These are phyloP conservation scores for Citrus australasica DNA, from an alignment of 345 rosid genomes.

Conservation along the genomic window DNA sequence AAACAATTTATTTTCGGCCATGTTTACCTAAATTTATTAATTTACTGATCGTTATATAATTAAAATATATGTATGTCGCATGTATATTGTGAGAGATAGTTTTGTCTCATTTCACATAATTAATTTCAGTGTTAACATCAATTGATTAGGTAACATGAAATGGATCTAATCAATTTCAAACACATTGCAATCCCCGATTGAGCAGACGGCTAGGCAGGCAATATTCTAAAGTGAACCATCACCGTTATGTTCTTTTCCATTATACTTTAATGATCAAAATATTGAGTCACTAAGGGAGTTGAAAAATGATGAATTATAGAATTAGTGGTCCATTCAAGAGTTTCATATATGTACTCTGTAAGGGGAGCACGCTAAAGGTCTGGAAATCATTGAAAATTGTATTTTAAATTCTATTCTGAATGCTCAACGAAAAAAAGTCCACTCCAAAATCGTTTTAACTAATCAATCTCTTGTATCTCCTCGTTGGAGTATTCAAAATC, in stretches of 20 bases:
- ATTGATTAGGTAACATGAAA: background rate
- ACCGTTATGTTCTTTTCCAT: background rate
- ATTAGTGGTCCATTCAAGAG: background rate
- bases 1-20: too few species aligned
- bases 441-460: background rate
- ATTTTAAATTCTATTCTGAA: background rate
- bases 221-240: background rate
- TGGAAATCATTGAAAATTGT: too few species aligned
- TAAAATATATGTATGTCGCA: background rate
- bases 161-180: constrained; percentile 5
- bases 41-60: background rate
- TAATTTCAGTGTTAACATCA: background rate
- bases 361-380: background rate
- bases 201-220: constrained; percentile 6
- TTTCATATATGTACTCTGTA: background rate
- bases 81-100: background rate
- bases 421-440: background rate
- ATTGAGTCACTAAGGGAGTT: background rate
- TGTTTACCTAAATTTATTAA: background rate
- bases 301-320: background rate
- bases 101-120: background rate
- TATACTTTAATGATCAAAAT: background rate
- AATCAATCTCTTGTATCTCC: too few species aligned
- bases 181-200: constrained; percentile 9
- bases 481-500: too few species aligned